phyloP scores from a whole-genome alignment of 192 early-diverging fungal species.

The Podochytrium sp. region DNA sequence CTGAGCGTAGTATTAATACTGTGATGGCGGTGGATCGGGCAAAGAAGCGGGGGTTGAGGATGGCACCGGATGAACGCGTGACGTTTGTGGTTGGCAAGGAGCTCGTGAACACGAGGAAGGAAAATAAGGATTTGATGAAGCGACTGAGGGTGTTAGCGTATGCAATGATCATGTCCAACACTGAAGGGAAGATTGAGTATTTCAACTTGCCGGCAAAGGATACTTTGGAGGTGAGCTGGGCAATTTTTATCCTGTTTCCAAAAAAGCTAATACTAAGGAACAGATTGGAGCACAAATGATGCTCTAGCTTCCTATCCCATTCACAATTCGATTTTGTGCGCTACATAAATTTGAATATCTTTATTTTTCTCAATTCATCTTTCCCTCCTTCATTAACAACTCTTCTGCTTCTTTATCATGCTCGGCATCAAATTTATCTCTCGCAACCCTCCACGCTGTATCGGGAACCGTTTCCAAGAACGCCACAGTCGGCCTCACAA shows the following conservation, averaged over 20 bases:
- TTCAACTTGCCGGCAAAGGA: conserved; percentile 42
- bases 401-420: conserved; percentile 57
- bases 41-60: conserved; percentile 42
- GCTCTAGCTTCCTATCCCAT: neutral
- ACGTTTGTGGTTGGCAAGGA: conserved; percentile 48
- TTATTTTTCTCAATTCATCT: conserved; percentile 5
- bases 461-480: conserved; percentile 45
- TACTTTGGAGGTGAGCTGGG: conserved; percentile 41
- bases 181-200: conserved; percentile 47
- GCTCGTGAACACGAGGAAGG: conserved; percentile 22
- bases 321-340: too few species aligned
- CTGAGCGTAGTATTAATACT: conserved; percentile 45
- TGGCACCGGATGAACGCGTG: conserved; percentile 35
- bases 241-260: neutral
- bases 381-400: neutral
- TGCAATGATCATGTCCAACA: conserved; percentile 38
- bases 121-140: conserved; percentile 11
- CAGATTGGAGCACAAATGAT: neutral
- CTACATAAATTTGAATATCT: too few species aligned
- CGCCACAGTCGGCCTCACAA: conserved; percentile 37
- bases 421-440: too few species aligned
- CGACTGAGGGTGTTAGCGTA: conserved; percentile 24
- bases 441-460: conserved; percentile 41
- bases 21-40: conserved; percentile 40
- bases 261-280: too few species aligned